Conservation (phyloP, 1,284 basidiomycete genomes). For the Cutaneotrichosporon spelunceum region DNA sequence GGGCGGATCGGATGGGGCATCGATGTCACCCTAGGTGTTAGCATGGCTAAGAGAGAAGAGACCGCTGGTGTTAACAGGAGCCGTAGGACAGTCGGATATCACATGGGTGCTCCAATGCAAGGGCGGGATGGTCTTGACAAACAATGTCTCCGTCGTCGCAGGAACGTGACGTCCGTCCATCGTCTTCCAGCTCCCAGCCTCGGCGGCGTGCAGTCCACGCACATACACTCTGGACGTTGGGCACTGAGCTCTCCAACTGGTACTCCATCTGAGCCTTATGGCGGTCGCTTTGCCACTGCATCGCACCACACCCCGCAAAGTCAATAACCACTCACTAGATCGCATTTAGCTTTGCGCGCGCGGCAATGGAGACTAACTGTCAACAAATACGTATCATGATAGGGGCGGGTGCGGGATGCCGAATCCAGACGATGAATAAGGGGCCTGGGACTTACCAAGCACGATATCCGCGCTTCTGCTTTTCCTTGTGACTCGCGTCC, state of each 20-base stretch:
- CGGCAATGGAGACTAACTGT: conserved; percentile 39
- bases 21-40: conserved; percentile 47
- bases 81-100: no score
- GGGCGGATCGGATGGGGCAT: conserved; percentile 52
- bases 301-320: no score
- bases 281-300: not conserved
- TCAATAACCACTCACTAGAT: conserved; percentile 34
- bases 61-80: not conserved
- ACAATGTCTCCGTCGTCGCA: no score
- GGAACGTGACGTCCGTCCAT: no score
- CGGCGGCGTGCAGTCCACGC: no score
- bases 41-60: not conserved
- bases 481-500: conserved; percentile 19
- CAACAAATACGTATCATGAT: conserved; percentile 7
- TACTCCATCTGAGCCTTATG: no score
- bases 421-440: not conserved
- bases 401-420: not conserved
- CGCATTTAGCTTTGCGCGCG: conserved; percentile 44
- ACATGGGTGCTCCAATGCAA: no score
- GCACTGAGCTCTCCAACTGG: no score
- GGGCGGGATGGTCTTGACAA: no score
- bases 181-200: not conserved
- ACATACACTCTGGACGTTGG: no score
- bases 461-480: conserved; percentile 41
- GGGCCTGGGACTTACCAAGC: conserved; percentile 35